Percentiles rank a stretch among this genome's conserved stretches.
These are phyloP conservation scores for Grosmannia serpens DNA, from an alignment of 2,329 filamentous ascomycete species.

Conservation along the genomic window DNA sequence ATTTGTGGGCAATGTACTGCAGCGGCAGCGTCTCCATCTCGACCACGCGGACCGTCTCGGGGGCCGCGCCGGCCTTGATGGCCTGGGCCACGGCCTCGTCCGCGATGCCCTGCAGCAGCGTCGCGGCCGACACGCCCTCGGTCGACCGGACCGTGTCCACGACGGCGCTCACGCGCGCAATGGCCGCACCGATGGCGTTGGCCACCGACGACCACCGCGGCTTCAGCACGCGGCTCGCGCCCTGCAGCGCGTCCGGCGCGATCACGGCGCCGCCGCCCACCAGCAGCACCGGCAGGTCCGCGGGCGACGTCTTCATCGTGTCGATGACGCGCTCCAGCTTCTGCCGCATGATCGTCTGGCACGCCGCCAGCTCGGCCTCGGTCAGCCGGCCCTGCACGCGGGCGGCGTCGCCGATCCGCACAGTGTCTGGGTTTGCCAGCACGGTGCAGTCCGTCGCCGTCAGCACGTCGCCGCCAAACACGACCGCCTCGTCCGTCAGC, in stretches of 20 bases:
- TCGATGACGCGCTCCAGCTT: slow-evolving; percentile 47
- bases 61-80: slow-evolving; percentile 31
- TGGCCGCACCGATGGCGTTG: slow-evolving; percentile 54
- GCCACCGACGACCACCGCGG: slow-evolving; percentile 47
- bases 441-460: slow-evolving; percentile 48
- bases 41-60: slow-evolving; percentile 32
- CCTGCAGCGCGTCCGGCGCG: slow-evolving; percentile 40
- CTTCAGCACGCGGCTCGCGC: slow-evolving; percentile 44
- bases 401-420: slow-evolving; percentile 28
- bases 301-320: slow-evolving; percentile 50
- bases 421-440: slow-evolving; percentile 19
- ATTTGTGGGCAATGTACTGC: slow-evolving; percentile 42
- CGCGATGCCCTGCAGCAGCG: slow-evolving; percentile 26
- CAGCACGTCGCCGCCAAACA: slow-evolving; percentile 43
- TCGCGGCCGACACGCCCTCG: slow-evolving; percentile 25
- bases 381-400: slow-evolving; percentile 22
- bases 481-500: slow-evolving; percentile 38
- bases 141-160: slow-evolving; percentile 40
- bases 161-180: slow-evolving; percentile 45
- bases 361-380: slow-evolving; percentile 21
- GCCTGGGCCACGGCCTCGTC: slow-evolving; percentile 31
- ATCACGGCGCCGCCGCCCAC: slow-evolving; percentile 54
- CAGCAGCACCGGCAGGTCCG: slow-evolving; percentile 46
- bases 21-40: slow-evolving; percentile 44
- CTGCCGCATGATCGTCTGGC: slow-evolving; percentile 28